Conservation (phyloP, 2,329 filamentous ascomycete genomes). For the Coniella lustricola region DNA sequence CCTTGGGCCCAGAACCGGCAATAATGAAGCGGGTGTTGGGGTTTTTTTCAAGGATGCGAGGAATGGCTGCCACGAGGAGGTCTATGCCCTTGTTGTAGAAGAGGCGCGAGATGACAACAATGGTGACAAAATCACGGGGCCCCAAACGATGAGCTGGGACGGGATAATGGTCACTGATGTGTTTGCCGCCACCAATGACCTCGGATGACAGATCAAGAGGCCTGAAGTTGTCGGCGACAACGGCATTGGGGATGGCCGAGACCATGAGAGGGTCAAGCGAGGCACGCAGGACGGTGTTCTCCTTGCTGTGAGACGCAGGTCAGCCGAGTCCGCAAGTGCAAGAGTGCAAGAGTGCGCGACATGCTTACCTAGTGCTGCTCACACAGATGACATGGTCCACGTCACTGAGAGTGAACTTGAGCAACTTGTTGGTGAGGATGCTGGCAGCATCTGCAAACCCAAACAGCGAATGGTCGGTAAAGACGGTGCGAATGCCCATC, state of each 20-base stretch:
- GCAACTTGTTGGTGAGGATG: constrained; percentile 91
- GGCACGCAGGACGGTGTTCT: constrained; percentile 92
- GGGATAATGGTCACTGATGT: constrained; percentile 36
- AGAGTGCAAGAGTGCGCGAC: background rate
- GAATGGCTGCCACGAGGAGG: constrained; percentile 91
- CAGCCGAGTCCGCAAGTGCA: background rate
- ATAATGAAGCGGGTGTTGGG: constrained; percentile 96
- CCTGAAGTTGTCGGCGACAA: constrained; percentile 92
- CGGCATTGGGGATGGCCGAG: constrained; percentile 93
- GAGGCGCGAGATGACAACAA: constrained; percentile 92
- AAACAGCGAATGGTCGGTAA: constrained; percentile 95
- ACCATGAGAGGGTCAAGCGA: constrained; percentile 95
- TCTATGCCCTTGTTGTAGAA: constrained; percentile 99
- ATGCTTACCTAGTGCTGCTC: constrained; percentile 82
- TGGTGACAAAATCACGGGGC: constrained; percentile 82
- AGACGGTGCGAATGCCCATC: constrained; percentile 93
- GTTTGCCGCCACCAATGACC: constrained; percentile 22
- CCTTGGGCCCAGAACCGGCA: constrained; percentile 89
- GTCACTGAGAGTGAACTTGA: constrained; percentile 94
- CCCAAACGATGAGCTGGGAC: constrained; percentile 60
- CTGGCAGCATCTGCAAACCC: constrained; percentile 94
- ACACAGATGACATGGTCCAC: constrained; percentile 98
- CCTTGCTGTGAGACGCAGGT: constrained; percentile 58
- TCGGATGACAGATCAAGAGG: constrained; percentile 48
- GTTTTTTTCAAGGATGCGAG: constrained; percentile 80